These are phyloP conservation scores for Neofusicoccum parvum DNA, from an alignment of 2,329 filamentous ascomycete genomes.

Conservation along the genomic window DNA sequence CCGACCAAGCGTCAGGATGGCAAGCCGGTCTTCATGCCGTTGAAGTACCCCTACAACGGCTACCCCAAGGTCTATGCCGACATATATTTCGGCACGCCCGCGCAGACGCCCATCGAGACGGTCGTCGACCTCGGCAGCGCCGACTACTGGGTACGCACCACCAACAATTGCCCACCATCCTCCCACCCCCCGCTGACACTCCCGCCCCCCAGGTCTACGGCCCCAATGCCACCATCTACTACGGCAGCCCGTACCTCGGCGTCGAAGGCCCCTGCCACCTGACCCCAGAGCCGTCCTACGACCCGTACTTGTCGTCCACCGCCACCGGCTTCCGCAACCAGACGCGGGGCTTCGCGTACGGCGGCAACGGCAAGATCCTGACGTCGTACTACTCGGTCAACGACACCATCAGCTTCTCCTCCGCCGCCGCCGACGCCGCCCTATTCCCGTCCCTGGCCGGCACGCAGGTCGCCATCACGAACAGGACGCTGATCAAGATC, in stretches of 20 bases:
- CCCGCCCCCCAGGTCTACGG: constrained; percentile 9
- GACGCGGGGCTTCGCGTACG: constrained; percentile 14
- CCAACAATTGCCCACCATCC: too few species aligned
- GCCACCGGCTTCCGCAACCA: neutral
- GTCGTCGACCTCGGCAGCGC: too few species aligned
- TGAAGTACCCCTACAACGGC: too few species aligned
- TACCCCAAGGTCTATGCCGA: too few species aligned
- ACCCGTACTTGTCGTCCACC: neutral
- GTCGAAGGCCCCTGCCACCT: constrained; percentile 19
- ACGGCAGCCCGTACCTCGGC: constrained; percentile 13
- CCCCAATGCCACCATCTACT: constrained; percentile 23
- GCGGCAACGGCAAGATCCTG: constrained; percentile 21
- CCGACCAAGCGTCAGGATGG: too few species aligned
- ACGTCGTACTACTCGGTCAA: neutral
- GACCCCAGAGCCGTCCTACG: constrained; percentile 18
- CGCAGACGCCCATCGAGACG: too few species aligned
- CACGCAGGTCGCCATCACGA: constrained; percentile 29
- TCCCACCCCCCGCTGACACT: too few species aligned
- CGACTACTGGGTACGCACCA: too few species aligned
- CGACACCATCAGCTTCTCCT: constrained; percentile 3
- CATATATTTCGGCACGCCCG: too few species aligned
- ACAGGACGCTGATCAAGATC: too few species aligned
- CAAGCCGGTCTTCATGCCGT: too few species aligned
- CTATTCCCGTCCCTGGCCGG: constrained; percentile 25
- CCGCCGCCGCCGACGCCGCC: neutral